These are phyloP conservation scores for Colletotrichum lupini DNA, from an alignment of 2,329 filamentous ascomycete species.

Conservation along the genomic window DNA sequence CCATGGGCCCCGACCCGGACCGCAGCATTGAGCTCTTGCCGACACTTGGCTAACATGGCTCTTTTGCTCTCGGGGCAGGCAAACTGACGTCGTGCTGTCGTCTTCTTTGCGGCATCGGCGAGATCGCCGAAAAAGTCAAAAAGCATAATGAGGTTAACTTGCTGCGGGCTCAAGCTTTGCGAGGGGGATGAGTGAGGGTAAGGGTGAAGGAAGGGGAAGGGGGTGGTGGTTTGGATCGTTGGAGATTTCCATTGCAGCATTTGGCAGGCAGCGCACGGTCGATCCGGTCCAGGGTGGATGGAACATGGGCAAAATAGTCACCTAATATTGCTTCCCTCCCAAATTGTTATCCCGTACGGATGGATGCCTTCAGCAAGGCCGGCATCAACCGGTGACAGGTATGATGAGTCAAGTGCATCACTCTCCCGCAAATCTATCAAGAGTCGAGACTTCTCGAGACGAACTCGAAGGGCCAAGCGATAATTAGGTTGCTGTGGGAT, in stretches of 20 bases:
- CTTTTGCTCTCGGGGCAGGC: not conserved
- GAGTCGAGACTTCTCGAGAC: not conserved
- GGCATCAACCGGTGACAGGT: not conserved
- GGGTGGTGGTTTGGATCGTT: not conserved
- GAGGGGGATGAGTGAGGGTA: not conserved
- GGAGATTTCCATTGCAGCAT: slow-evolving; percentile 10
- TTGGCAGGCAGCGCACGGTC: slow-evolving; percentile 20
- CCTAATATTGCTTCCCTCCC: not conserved
- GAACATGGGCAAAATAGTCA: slow-evolving; percentile 16
- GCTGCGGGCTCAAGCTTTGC: slow-evolving; percentile 15
- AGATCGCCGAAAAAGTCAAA: not conserved
- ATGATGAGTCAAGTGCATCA: slow-evolving; percentile 17
- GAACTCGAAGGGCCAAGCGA: not conserved
- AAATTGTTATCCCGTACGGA: not conserved
- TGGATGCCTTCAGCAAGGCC: slow-evolving; percentile 5
- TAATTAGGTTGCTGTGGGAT: not conserved
- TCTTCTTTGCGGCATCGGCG: not conserved
- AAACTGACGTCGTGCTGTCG: not conserved
- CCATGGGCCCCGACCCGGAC: not conserved
- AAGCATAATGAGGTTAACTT: slow-evolving; percentile 9
- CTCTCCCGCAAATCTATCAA: not conserved
- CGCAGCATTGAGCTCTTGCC: not conserved
- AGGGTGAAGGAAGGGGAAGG: not conserved
- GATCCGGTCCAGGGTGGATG: not conserved
- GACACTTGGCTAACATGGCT: not conserved